Base-by-base conservation (phyloP, 495 filamentous ascomycete species). In the Lasiosphaeris hirsuta region DNA sequence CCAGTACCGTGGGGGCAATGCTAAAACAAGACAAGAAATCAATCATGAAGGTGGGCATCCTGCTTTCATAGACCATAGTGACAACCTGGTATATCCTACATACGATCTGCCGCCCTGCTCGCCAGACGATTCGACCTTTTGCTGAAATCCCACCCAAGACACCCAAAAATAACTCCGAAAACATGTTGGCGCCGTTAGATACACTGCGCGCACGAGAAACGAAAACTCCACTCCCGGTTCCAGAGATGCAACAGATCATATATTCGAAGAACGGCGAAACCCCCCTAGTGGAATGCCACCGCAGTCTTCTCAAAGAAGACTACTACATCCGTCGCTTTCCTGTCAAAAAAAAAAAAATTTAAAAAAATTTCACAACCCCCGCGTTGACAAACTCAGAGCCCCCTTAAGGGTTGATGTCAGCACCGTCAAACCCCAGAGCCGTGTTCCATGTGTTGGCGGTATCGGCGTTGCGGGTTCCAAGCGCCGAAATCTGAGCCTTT, bases 401-500 rank as follows among this genome's bases (percentile, higher is more conserved):
- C 23, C 23, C 5, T 30, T 30, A 30, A 30, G 23, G 23, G 23
- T 30, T 30, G 23, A 30, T 30, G 23, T 30, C 23, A 5, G 23
- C 23, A 5, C 23, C 23, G 23, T 30, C 23, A 30, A 30, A 30
- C 2, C 23, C 23, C 23, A 30, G 23, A 5, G 23, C 23, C 23
- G 23, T 30, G 23, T 30, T 30, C 23, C 23, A 30, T 2, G 23
- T 30, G 23, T 30, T 30, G 23, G 23, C 23, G 5, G 23, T 30
- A 5, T 30, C 23, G 23, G 23, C 23, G 23, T 30, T 30, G 5
- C 23, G 23, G 33, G 76, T 71, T 10, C 71, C 76, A 9, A 73
- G 61, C 6, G 67, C 65, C 35, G 63, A 57, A 35, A 80, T 70
- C 54, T 69, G 46, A 2, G 72, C 68, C 67, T 78, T 68, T 13